Evolutionary conservation across 2,329 filamentous ascomycete species (phyloP).

Genomic region (Emergomyces orientalis): DNA sequence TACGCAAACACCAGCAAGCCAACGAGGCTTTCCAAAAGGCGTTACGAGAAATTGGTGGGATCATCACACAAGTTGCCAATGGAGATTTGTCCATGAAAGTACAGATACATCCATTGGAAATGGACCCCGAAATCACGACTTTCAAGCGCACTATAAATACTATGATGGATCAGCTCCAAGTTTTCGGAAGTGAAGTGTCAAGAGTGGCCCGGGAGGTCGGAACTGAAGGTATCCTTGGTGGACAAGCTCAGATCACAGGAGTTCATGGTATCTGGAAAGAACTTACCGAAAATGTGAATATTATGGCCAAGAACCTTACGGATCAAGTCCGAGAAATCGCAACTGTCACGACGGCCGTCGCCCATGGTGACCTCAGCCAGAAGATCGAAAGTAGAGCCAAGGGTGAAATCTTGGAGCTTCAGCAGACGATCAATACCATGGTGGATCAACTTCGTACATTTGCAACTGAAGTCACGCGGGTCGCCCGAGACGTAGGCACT

Average conservation of each 20-base stretch:
- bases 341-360: constrained; percentile 73
- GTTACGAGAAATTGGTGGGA: constrained; percentile 89
- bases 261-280: constrained; percentile 98
- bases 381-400: constrained; percentile 74
- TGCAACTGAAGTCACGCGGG: constrained; percentile 72
- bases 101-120: constrained; percentile 87
- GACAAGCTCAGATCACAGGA: constrained; percentile 85
- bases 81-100: constrained; percentile 96
- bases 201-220: constrained; percentile 91
- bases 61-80: constrained; percentile 89
- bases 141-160: constrained; percentile 98
- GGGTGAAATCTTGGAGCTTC: constrained; percentile 72
- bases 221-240: constrained; percentile 86
- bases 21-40: constrained; percentile 99
- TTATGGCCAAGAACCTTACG: constrained; percentile 74
- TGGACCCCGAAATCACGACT: constrained; percentile 95
- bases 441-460: constrained; percentile 77
- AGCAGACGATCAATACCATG: constrained; percentile 85
- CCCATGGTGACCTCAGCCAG: constrained; percentile 72
- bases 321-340: constrained; percentile 81
- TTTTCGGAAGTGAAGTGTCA: constrained; percentile 93
- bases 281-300: constrained; percentile 80
- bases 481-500: constrained; percentile 74
- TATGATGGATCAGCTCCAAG: constrained; percentile 97
- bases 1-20: constrained; percentile 95